These are phyloP conservation scores for Kwoniella shandongensis DNA, from an alignment of 768 basidiomycete genomes.

Conservation along the genomic window DNA sequence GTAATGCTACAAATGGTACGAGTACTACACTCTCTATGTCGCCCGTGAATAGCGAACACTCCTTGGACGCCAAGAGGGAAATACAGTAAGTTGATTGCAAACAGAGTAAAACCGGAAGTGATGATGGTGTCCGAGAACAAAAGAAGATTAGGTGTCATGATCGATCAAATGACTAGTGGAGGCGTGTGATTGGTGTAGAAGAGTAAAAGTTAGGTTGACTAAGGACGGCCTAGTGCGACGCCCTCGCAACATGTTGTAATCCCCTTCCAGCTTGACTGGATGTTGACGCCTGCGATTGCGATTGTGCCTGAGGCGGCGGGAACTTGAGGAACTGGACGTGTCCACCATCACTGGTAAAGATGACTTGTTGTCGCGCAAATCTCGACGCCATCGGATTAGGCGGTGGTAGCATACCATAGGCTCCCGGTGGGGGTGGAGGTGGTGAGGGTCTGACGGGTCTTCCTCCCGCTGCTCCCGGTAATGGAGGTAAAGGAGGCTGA, in stretches of 20 bases:
- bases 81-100: too few species aligned
- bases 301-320: slow-evolving; percentile 22
- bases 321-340: slow-evolving; percentile 53
- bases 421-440: slow-evolving; percentile 16
- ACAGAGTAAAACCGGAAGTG: too few species aligned
- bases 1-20: not conserved
- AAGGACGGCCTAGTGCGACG: not conserved
- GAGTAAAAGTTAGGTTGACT: too few species aligned
- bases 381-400: slow-evolving; percentile 22
- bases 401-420: slow-evolving; percentile 44
- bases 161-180: too few species aligned
- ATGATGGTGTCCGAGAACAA: too few species aligned
- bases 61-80: too few species aligned
- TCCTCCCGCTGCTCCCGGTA: slow-evolving; percentile 10
- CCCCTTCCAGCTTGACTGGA: not conserved
- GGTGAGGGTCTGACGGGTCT: slow-evolving; percentile 17
- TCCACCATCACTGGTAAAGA: slow-evolving; percentile 81
- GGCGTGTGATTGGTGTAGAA: too few species aligned
- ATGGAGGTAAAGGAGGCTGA: slow-evolving; percentile 2
- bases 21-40: too few species aligned
- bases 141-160: too few species aligned
- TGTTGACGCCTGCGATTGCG: not conserved
- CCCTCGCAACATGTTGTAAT: not conserved
- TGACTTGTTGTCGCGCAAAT: slow-evolving; percentile 64
- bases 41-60: too few species aligned